Base-by-base conservation (phyloP, 2,329 filamentous ascomycete species). In the Triangularia verruculosa region DNA sequence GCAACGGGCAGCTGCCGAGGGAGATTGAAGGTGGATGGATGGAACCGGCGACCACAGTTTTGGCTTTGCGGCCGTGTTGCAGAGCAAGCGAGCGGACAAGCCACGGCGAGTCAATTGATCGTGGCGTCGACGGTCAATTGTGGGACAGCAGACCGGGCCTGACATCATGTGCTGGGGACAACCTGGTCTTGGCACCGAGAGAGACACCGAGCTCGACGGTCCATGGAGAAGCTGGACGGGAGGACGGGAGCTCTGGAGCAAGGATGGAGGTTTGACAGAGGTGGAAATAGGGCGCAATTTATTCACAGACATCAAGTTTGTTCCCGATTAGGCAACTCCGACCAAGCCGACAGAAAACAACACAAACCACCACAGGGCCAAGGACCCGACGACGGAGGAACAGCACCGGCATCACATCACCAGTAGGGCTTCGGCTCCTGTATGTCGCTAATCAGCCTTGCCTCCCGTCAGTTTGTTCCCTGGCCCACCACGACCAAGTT, bases 401-500 rank as follows among this genome's bases (percentile, higher is more conserved):
- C n/a, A n/a, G n/a, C n/a, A n/a, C n/a, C n/a, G n/a, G n/a, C n/a
- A 32, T 17, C 4, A 25, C 15, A 52, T 27, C 22, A 54, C 9
- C 13, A 39, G 11, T 15, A 39, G 34, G 34, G 15, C 11, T 20
- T 20, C 43, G 43, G 43, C 51, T 24, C 4, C 24, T 12, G 17
- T 20, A 24, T 52, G 47, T 24, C 47, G 15, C 24, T 20, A 52
- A 15, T 53, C 51, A 53, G 51, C 51, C 51, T 54, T 54, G 51
- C n/a, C 51, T 24, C 22, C 11, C 20, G 43, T 47, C 15, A 54
- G 47, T 34, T n/a, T 66, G 55, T 59, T 47, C 15, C 43, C 1
- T 30, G 53, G 24, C 15, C 64, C 64, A 63, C 64, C 58, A 32
- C 27, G 55, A 56, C 51, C 20, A 54, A 54, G 51, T 25, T 54